Evolutionary conservation across 441 rosid species (phyloP).

Genomic region (Manihot esculenta): DNA sequence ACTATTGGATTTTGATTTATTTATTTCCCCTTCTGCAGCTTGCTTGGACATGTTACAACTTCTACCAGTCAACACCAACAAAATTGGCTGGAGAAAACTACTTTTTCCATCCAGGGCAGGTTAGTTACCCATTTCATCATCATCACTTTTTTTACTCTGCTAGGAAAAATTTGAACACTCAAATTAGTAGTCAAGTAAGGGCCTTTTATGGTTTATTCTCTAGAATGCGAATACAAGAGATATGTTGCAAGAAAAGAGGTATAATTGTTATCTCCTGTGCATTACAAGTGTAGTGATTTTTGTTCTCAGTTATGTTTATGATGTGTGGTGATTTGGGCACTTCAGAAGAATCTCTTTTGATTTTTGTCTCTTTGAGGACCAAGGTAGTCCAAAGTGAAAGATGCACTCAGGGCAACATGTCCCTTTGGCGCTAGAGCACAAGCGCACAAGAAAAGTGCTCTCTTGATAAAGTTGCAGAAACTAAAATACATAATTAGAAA

Average conservation of each 20-base stretch:
- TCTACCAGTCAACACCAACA: conserved; percentile 86
- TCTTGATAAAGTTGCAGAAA: no score
- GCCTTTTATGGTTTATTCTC: background rate
- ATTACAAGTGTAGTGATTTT: background rate
- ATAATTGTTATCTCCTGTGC: background rate
- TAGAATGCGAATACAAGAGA: background rate
- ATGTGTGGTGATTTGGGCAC: background rate
- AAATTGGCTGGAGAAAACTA: conserved; percentile 98
- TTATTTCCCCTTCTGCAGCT: conserved; percentile 51
- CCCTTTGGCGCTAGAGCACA: no score
- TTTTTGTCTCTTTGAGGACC: background rate
- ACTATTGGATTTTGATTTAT: background rate
- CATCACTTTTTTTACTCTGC: background rate
- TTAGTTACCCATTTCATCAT: conserved; percentile 25
- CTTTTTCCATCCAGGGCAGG: conserved; percentile 76
- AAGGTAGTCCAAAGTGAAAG: background rate
- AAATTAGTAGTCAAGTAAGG: background rate
- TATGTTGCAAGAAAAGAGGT: background rate
- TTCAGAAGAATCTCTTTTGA: background rate
- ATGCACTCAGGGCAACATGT: background rate
- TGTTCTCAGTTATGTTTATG: background rate
- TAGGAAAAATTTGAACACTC: background rate
- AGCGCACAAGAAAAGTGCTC: background rate
- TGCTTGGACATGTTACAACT: conserved; percentile 96
- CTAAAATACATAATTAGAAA: no score